Conservation (phyloP, 371 early-diverging fungal genomes). For the Synchytrium microbalum region DNA sequence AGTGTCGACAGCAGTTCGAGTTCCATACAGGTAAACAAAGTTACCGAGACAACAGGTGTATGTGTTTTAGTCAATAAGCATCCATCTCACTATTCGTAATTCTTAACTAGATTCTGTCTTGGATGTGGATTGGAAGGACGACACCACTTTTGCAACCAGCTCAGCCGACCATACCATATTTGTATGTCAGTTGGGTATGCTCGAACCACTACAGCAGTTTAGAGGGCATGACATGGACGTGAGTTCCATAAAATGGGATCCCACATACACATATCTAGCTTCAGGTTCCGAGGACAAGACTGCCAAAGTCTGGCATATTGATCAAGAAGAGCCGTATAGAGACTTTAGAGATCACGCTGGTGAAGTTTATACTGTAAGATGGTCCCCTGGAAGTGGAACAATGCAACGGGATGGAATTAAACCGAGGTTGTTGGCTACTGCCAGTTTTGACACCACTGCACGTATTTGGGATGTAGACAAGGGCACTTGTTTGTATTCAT, state of each 20-base stretch:
- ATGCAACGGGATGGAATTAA: constrained; percentile 28
- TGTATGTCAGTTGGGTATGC: constrained; percentile 65
- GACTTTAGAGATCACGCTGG: constrained; percentile 59
- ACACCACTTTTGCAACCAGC: constrained; percentile 83
- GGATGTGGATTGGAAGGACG: constrained; percentile 91
- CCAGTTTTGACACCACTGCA: constrained; percentile 82
- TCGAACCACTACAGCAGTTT: constrained; percentile 59
- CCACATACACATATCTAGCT: constrained; percentile 70
- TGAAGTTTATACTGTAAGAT: constrained; percentile 71
- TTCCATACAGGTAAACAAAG: constrained; percentile 58
- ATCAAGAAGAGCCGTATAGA: constrained; percentile 12
- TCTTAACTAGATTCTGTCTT: constrained; percentile 51
- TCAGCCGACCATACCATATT: constrained; percentile 74
- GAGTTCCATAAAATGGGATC: constrained; percentile 85
- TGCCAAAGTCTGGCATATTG: constrained; percentile 58
- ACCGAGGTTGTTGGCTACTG: constrained; percentile 42
- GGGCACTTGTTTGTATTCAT: constrained; percentile 62
- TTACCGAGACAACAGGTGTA: neutral
- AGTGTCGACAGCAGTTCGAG: constrained; percentile 66
- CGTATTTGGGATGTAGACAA: constrained; percentile 81
- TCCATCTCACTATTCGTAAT: constrained; percentile 2
- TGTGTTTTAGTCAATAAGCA: neutral
- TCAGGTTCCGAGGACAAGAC: constrained; percentile 90
- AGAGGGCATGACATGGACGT: constrained; percentile 77
- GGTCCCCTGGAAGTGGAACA: constrained; percentile 47